phyloP scores from a whole-genome alignment of 2,329 filamentous ascomycete genomes.

The Botrytis deweyae region DNA sequence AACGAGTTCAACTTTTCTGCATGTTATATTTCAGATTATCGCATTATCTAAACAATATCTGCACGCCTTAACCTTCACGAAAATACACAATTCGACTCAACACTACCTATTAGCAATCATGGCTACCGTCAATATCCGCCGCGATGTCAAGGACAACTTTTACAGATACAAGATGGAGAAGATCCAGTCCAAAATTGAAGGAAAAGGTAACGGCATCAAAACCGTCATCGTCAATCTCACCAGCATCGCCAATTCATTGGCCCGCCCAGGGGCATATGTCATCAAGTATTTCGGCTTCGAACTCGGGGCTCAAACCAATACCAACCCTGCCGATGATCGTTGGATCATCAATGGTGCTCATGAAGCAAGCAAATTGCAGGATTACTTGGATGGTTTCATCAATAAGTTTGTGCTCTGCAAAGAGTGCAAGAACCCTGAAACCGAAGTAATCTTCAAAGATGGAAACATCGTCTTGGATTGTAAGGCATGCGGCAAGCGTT shows the following conservation, averaged over 20 bases:
- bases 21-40: slow-evolving; percentile 45
- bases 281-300: slow-evolving; percentile 99
- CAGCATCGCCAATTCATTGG: slow-evolving; percentile 88
- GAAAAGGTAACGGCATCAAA: slow-evolving; percentile 99
- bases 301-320: slow-evolving; percentile 97
- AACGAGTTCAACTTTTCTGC: slow-evolving; percentile 41
- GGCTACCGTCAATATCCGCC: slow-evolving; percentile 97
- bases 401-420: slow-evolving; percentile 98
- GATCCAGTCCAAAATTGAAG: slow-evolving; percentile 98
- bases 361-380: slow-evolving; percentile 91
- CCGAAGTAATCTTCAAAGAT: slow-evolving; percentile 92
- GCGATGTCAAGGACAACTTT: slow-evolving; percentile 97
- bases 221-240: slow-evolving; percentile 95
- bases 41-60: slow-evolving; percentile 31
- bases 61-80: slow-evolving; percentile 26
- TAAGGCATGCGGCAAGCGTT: slow-evolving; percentile 96
- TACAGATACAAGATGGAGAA: slow-evolving; percentile 99
- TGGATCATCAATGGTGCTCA: slow-evolving; percentile 99
- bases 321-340: slow-evolving; percentile 93
- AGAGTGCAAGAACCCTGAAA: slow-evolving; percentile 99
- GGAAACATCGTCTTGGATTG: slow-evolving; percentile 90
- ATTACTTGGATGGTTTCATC: slow-evolving; percentile 98
- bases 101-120: slow-evolving; percentile 60
- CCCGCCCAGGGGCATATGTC: slow-evolving; percentile 87
- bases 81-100: slow-evolving; percentile 28